Evolutionary conservation across 495 filamentous ascomycete genomes (phyloP), one percentile per base, ranked within the genome.

Genomic region (Neohortaea acidophila): DNA sequence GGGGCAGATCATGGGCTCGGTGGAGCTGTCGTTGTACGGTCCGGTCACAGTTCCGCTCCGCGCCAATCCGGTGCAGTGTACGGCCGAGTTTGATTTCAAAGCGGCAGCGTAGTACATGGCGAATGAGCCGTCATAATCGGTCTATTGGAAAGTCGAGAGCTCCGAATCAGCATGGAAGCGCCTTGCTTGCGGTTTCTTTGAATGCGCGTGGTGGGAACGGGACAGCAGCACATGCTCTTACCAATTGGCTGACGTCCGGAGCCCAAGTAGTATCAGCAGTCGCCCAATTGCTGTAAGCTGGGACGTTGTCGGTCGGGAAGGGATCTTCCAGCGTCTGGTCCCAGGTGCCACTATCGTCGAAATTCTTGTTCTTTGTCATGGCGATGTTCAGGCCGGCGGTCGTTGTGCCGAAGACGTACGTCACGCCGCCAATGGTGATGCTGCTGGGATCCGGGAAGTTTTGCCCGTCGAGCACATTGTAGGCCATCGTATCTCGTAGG

Each of bases 1-100:
- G 21, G 3, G 43, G 19, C n/a, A 36, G 82, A 48, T 87, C 45
- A 9, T 38, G 47, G 33, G 43, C 33, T 18, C 37, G 32, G 27
- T 44, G 44, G 10, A 47, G 28, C 1, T 23, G 13, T 3, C 25
- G 38, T 13, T 12, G 38, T 45, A 55, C 23, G 51, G 51, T 3
- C 51, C 49, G 11, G 36, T 23, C 9, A 41, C 33, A 5, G 13
- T 19, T 13, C 42, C 23, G 27, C 39, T 25, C 12, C 43, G 36
- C 5, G 51, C 51, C 4, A 49, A 40, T 7, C 49, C 51, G 15
- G 52, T 30, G 36, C 51, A 55, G 30, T 52, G 49, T 11, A 23
- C 43, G n/a, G 21, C 19, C 12, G 21, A 21, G 5, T 39, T 44
- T n/a, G 12, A 23, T 14, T 33, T 9, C 7, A 33, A 17, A 10